phyloP scores from a whole-genome alignment of 1,139 yeast species.

The Kazachstania sp. region DNA sequence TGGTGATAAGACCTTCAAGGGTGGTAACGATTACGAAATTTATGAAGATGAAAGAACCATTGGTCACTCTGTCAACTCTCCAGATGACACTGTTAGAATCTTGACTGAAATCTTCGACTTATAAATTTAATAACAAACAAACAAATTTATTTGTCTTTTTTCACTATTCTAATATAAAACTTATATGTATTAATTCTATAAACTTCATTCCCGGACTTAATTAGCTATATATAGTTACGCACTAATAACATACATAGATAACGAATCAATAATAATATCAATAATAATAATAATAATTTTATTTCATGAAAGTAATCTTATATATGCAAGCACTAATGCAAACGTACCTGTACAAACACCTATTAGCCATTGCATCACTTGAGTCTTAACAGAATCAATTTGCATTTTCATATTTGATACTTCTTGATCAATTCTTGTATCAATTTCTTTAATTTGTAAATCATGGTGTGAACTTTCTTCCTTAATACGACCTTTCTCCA shows the following conservation, averaged over 20 bases:
- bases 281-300: background rate
- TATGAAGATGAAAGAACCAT: slow-evolving; percentile 84
- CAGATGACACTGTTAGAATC: slow-evolving; percentile 79
- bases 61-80: slow-evolving; percentile 87
- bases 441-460: slow-evolving; percentile 87
- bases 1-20: slow-evolving; percentile 95
- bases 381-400: slow-evolving; percentile 88
- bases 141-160: background rate
- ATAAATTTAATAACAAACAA: slow-evolving; percentile 8
- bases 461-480: slow-evolving; percentile 92
- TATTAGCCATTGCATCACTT: slow-evolving; percentile 94
- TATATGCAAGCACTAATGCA: slow-evolving; percentile 85
- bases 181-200: background rate
- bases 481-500: slow-evolving; percentile 91
- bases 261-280: background rate
- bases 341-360: slow-evolving; percentile 98
- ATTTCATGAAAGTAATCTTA: slow-evolving; percentile 68
- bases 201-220: no score
- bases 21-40: slow-evolving; percentile 98
- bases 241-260: background rate
- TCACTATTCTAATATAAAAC: background rate
- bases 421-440: slow-evolving; percentile 91
- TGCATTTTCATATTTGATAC: slow-evolving; percentile 91
- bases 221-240: no score
- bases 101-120: slow-evolving; percentile 66